Evolutionary conservation across 2,329 filamentous ascomycete genomes (phyloP).

Genomic region (Ascocoryne sarcoides): DNA sequence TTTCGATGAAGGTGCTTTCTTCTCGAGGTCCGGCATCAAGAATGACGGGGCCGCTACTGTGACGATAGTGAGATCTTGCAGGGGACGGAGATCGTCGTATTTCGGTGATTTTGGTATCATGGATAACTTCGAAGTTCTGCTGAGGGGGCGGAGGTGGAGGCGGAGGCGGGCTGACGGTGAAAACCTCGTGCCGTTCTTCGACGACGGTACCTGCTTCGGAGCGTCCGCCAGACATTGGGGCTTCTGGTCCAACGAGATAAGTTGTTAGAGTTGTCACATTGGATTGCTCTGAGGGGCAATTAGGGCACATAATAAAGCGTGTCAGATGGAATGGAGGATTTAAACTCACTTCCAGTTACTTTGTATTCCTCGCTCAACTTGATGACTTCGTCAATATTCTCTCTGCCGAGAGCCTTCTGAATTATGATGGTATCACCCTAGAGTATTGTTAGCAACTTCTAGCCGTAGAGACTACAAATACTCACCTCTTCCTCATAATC

Average conservation of each 20-base stretch:
- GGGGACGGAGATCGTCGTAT: conserved; percentile 14
- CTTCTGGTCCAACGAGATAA: conserved; percentile 18
- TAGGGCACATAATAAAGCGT: conserved; percentile 9
- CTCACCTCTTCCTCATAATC: conserved; percentile 78
- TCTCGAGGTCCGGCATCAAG: conserved; percentile 31
- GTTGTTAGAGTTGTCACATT: conserved; percentile 19
- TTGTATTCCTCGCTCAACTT: conserved; percentile 72
- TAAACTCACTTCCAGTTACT: conserved; percentile 37
- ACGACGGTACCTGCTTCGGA: conserved; percentile 39
- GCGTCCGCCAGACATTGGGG: conserved; percentile 32
- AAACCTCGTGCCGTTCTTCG: conserved; percentile 41
- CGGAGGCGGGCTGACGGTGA: conserved; percentile 25
- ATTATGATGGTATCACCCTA: conserved; percentile 76
- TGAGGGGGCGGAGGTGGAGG: conserved; percentile 13
- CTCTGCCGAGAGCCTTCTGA: conserved; percentile 74
- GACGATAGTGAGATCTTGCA: conserved; percentile 21
- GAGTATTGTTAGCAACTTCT: conserved; percentile 26
- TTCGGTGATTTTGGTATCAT: conserved; percentile 37
- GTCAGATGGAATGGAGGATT: conserved; percentile 1
- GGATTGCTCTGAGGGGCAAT: conserved; percentile 7
- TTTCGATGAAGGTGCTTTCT: conserved; percentile 19
- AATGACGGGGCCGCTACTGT: conserved; percentile 32
- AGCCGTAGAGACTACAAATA: conserved; percentile 3
- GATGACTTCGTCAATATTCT: conserved; percentile 86
- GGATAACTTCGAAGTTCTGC: conserved; percentile 30